Evolutionary conservation across 1,284 basidiomycete genomes (phyloP).

Genomic region (Microbotryum silenes-acaulis): DNA sequence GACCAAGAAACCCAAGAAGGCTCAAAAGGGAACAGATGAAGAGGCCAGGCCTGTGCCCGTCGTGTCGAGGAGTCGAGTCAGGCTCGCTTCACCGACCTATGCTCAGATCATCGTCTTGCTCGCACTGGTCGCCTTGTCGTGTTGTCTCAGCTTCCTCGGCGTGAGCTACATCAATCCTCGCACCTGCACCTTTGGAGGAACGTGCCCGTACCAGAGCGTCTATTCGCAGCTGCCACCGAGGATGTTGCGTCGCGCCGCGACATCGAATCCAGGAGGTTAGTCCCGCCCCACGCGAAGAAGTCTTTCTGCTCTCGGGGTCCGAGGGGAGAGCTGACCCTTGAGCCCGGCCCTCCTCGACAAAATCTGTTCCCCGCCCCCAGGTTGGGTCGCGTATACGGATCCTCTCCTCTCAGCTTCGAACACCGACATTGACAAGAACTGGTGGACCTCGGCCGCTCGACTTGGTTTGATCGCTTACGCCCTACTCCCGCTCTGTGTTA

Average conservation of each 20-base stretch:
- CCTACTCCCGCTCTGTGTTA: slow-evolving; percentile 64
- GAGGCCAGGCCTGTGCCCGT: slow-evolving; percentile 5
- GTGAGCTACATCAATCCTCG: slow-evolving; percentile 34
- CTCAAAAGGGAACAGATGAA: slow-evolving; percentile 4
- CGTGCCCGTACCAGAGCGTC: slow-evolving; percentile 22
- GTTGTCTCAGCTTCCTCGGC: slow-evolving; percentile 31
- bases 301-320: too few relatives aligned
- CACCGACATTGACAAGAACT: slow-evolving; percentile 61
- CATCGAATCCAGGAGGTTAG: background rate
- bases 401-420: slow-evolving; percentile 42
- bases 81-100: slow-evolving; percentile 31
- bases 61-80: background rate
- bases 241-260: background rate
- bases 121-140: slow-evolving; percentile 23
- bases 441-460: slow-evolving; percentile 68
- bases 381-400: slow-evolving; percentile 30
- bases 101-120: slow-evolving; percentile 28
- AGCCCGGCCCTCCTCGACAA: too few relatives aligned
- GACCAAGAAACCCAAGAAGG: slow-evolving; percentile 9
- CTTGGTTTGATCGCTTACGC: slow-evolving; percentile 71
- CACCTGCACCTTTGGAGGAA: slow-evolving; percentile 34
- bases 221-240: background rate
- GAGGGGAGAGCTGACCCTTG: too few relatives aligned
- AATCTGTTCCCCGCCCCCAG: too few relatives aligned
- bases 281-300: background rate